These are phyloP conservation scores for Talaromyces sp. DNA, from an alignment of 2,329 filamentous ascomycete species.

Conservation along the genomic window DNA sequence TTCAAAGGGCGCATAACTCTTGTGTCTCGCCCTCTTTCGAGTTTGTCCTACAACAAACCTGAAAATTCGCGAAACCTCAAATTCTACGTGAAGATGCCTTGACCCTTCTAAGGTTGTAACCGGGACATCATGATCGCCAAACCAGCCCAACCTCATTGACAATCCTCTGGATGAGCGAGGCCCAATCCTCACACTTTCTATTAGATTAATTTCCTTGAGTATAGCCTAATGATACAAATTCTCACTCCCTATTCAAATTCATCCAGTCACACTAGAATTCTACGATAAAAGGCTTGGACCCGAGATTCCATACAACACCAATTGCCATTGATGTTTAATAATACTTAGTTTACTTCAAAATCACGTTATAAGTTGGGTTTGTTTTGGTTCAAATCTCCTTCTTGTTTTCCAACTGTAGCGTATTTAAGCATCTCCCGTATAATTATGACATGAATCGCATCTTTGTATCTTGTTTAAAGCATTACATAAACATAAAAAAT, in stretches of 20 bases:
- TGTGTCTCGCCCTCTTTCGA: no score
- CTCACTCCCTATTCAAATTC: not conserved
- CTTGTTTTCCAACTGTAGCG: not conserved
- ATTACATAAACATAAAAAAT: not conserved
- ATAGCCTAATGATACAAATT: not conserved
- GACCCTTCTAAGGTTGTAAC: no score
- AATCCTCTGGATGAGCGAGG: not conserved
- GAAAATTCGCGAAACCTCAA: no score
- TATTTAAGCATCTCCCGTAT: not conserved
- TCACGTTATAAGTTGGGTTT: not conserved
- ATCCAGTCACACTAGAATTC: not conserved
- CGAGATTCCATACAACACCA: not conserved
- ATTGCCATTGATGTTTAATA: not conserved
- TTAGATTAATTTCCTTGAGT: not conserved
- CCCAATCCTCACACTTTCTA: not conserved
- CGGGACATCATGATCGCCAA: not conserved
- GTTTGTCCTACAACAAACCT: no score
- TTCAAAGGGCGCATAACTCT: no score
- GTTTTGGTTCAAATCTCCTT: not conserved
- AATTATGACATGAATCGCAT: not conserved
- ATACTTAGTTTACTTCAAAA: not conserved
- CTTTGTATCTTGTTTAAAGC: not conserved
- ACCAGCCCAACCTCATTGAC: no score
- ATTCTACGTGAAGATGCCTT: no score
- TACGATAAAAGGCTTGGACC: not conserved